A percentile compares a stretch with the other conserved stretches of the same genome.
phyloP scores from a whole-genome alignment of 495 filamentous ascomycete species.

The Trypethelium eluteriae region DNA sequence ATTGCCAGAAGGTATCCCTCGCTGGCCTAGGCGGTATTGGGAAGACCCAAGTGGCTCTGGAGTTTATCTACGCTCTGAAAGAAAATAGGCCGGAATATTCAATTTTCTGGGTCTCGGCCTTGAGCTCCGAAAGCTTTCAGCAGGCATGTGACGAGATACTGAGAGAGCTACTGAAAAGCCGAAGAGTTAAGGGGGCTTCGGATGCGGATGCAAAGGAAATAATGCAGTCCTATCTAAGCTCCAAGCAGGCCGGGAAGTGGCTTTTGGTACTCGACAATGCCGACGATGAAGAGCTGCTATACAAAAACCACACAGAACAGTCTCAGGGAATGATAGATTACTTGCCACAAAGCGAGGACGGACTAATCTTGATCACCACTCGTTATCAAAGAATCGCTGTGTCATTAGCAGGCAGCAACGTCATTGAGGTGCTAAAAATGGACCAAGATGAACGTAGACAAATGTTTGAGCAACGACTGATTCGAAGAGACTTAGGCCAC shows the following conservation, averaged over 20 bases:
- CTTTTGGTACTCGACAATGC: conserved; percentile 24
- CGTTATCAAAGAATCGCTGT: conserved; percentile 20
- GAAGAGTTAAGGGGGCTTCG: not conserved
- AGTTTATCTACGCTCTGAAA: conserved; percentile 13
- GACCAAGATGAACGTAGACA: conserved; percentile 17
- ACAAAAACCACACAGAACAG: conserved; percentile 7
- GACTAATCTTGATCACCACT: conserved; percentile 27
- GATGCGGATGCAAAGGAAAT: conserved; percentile 10
- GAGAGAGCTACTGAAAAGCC: not conserved
- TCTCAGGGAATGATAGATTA: conserved; percentile 19
- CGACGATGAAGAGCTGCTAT: conserved; percentile 26
- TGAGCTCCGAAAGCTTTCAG: conserved; percentile 15
- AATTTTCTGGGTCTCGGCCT: conserved; percentile 22
- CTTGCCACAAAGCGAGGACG: conserved; percentile 25
- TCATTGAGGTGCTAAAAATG: conserved; percentile 25
- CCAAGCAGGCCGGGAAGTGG: conserved; percentile 12
- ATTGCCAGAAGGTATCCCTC: conserved; percentile 15
- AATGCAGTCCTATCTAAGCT: conserved; percentile 6
- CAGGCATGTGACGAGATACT: conserved; percentile 12
- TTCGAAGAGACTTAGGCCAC: conserved; percentile 4
- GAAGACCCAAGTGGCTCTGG: conserved; percentile 23
- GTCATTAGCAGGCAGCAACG: conserved; percentile 18
- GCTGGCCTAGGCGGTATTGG: conserved; percentile 22
- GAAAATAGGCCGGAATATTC: conserved; percentile 17
- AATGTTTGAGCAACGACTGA: conserved; percentile 21